phyloP scores from a whole-genome alignment of 2,329 filamentous ascomycete genomes.

The Ceratocystis diversiconidia region DNA sequence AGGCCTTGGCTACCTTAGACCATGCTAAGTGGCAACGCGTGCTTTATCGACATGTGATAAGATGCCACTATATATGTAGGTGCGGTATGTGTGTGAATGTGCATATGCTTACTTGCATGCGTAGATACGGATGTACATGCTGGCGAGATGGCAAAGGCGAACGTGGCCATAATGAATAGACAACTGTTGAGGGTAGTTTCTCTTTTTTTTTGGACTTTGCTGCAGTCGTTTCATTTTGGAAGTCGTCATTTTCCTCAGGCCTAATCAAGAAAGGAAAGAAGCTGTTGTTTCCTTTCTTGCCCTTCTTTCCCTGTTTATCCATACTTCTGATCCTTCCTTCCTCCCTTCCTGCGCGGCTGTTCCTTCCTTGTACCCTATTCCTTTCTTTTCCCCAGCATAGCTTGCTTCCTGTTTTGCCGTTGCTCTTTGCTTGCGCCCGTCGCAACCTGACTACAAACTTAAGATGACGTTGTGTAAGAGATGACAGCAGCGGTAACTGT shows the following conservation, averaged over 20 bases:
- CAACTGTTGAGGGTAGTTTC: background rate
- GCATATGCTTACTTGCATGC: too few species aligned
- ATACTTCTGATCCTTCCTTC: background rate
- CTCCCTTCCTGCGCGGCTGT: background rate
- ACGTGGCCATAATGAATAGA: too few species aligned
- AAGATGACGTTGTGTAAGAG: background rate
- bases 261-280: background rate
- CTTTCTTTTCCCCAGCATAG: background rate
- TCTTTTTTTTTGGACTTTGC: background rate
- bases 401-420: background rate
- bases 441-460: background rate
- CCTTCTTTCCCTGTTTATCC: background rate
- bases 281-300: background rate
- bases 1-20: background rate
- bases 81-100: too few species aligned
- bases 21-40: too few species aligned
- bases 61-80: too few species aligned
- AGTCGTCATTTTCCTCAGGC: background rate
- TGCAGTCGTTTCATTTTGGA: background rate
- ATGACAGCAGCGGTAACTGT: background rate
- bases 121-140: too few species aligned
- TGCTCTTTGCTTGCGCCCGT: background rate
- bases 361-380: background rate
- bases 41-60: too few species aligned
- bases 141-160: too few species aligned